Evolutionary conservation across 495 filamentous ascomycete genomes (phyloP), one percentile per base, ranked within the genome.

Genomic region (Aspergillus heteromorphus): DNA sequence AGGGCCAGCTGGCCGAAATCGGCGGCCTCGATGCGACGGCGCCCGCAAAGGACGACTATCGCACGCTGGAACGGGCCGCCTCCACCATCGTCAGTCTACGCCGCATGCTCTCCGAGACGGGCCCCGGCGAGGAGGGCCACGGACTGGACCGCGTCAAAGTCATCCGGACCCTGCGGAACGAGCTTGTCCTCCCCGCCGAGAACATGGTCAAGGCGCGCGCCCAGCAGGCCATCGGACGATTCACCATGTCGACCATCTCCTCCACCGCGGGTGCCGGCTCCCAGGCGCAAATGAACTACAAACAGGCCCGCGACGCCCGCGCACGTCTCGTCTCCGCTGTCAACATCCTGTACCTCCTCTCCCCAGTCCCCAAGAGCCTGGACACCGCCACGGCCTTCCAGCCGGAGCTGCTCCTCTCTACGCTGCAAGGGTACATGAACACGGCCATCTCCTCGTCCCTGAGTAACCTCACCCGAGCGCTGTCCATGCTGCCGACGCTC

Each of bases 181-280:
- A 85, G 14, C 66, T 95, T 18, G 67, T 92, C 51, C 68, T 65
- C 9, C 89, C 90, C 2, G 80, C 85, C 1, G 91, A 96, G 60
- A 77, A 78, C 27, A 79, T 78, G 41, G 74, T 96, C 11, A 73
- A 81, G 38, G 76, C 79, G 10, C 80, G 83, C 31, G 85, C 90
- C 17, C 87, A 95, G 67, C 89, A 96, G 57, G 82, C 87, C 41
- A 81, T 96, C 50, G 78, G 84, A 19, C 86, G 91, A 53, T 97
- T 97, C 65, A 88, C 88, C 29, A 80, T 95, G 59, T 86, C 83
- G n/a, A 75, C 81, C 0, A 72, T 84, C n/a, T 65, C 77, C 2
- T 54, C 58, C 13, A 55, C 62, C 43, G n/a, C n/a, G n/a, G 55
- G 65, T 34, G 60, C 67, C 6, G 68, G 63, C 19, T 49, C 65